These are phyloP conservation scores for Eucalyptus sp. DNA, from an alignment of 345 rosid species.

Conservation along the genomic window DNA sequence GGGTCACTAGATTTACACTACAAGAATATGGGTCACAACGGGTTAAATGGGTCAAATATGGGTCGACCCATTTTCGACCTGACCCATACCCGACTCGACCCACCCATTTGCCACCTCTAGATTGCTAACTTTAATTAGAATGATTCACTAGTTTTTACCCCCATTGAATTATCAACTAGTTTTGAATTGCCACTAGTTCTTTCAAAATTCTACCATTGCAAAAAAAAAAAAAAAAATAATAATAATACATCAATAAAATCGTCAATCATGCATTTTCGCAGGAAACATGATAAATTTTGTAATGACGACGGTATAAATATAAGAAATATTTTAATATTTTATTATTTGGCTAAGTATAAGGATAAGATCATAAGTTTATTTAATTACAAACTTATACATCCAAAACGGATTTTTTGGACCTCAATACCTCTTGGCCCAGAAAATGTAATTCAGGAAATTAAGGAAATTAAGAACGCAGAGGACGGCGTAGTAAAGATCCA, in stretches of 20 bases:
- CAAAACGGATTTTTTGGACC: neutral
- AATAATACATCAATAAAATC: neutral
- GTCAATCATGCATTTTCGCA: accelerated
- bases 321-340: neutral
- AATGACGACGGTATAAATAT: neutral
- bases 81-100: too few relatives aligned
- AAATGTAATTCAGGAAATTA: constrained; percentile 22
- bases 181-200: neutral
- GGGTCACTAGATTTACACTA: too few relatives aligned
- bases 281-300: neutral
- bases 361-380: neutral
- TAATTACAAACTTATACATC: neutral
- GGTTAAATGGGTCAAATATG: too few relatives aligned
- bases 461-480: constrained; percentile 35
- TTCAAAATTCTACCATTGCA: neutral
- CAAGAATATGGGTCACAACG: too few relatives aligned
- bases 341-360: neutral
- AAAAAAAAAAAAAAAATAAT: too few relatives aligned
- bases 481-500: constrained; percentile 34
- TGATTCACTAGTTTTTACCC: neutral
- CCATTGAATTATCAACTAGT: neutral
- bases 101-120: too few relatives aligned
- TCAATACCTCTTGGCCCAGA: constrained; percentile 16
- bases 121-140: neutral
- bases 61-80: too few relatives aligned